A percentile compares a stretch with the other conserved stretches of the same genome.
These are phyloP conservation scores for Blastobotrys indianensis DNA, from an alignment of 1,139 yeast genomes.

Conservation along the genomic window DNA sequence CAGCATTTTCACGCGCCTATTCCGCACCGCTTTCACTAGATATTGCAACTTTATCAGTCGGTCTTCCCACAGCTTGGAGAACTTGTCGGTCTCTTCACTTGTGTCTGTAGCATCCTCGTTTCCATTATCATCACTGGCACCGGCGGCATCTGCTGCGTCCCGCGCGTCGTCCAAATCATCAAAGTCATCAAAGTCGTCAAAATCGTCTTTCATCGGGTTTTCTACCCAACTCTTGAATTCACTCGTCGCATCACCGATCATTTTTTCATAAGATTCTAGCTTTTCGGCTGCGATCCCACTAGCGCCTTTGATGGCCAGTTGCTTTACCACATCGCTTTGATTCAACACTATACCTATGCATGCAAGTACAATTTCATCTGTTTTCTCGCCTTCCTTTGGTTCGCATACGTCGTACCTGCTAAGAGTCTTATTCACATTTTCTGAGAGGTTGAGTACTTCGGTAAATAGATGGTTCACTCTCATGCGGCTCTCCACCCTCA, in stretches of 20 bases:
- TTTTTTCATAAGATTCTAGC: slow-evolving; percentile 35
- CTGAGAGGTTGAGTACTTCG: slow-evolving; percentile 9
- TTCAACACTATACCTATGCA: slow-evolving; percentile 46
- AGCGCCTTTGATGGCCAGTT: slow-evolving; percentile 36
- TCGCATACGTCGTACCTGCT: slow-evolving; percentile 1
- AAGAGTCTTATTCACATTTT: slow-evolving; percentile 12
- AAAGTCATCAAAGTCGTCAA: slow-evolving; percentile 34
- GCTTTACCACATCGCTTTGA: slow-evolving; percentile 36
- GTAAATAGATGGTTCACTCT: slow-evolving; percentile 9
- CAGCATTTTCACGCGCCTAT: slow-evolving; percentile 11
- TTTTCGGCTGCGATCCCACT: slow-evolving; percentile 37
- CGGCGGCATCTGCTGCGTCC: slow-evolving; percentile 18
- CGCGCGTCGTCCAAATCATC: slow-evolving; percentile 31
- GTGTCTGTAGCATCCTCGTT: slow-evolving; percentile 29
- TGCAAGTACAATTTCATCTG: slow-evolving; percentile 24
- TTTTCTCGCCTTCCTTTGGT: slow-evolving; percentile 1
- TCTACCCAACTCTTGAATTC: slow-evolving; percentile 47
- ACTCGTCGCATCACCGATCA: slow-evolving; percentile 45
- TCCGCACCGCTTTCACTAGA: slow-evolving; percentile 13
- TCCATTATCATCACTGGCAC: slow-evolving; percentile 24
- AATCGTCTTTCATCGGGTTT: slow-evolving; percentile 31
- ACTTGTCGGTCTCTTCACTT: slow-evolving; percentile 2
- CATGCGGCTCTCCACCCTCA: slow-evolving; percentile 11
- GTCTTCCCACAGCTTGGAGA: slow-evolving; percentile 14
- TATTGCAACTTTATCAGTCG: slow-evolving; percentile 13